phyloP scores from a whole-genome alignment of 345 rosid genomes.

The Citrus glauca region DNA sequence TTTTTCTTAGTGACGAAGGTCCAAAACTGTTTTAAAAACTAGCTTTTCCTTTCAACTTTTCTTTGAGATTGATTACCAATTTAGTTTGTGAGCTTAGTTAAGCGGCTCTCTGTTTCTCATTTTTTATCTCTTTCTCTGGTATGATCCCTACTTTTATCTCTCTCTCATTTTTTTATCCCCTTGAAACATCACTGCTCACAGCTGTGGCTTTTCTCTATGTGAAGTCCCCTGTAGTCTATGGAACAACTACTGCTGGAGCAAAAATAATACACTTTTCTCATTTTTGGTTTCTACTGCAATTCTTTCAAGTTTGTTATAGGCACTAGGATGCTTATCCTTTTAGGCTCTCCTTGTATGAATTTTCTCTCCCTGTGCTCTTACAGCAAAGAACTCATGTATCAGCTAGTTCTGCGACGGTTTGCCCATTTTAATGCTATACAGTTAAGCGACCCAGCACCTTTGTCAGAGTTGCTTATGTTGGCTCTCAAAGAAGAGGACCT shows the following conservation, averaged over 20 bases:
- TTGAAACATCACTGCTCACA: background rate
- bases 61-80: background rate
- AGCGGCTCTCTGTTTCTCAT: background rate
- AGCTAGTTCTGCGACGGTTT: slow-evolving; percentile 83
- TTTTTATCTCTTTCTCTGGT: background rate
- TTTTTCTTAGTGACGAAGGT: background rate
- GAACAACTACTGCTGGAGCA: background rate
- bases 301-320: background rate
- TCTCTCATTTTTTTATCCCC: background rate
- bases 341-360: background rate
- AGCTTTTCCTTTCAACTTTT: background rate
- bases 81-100: background rate
- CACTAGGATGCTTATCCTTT: background rate
- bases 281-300: background rate
- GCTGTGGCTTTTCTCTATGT: background rate
- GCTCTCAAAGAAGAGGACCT: slow-evolving; percentile 89
- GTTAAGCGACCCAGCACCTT: slow-evolving; percentile 77
- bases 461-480: slow-evolving; percentile 66
- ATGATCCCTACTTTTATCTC: background rate
- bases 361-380: slow-evolving; percentile 14
- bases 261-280: background rate
- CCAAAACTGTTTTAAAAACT: background rate
- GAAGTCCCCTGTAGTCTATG: background rate
- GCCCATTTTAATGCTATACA: slow-evolving; percentile 86
- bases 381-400: slow-evolving; percentile 99